A percentile compares a stretch with the other conserved stretches of the same genome.
Conservation (phyloP, 2,329 filamentous ascomycete genomes). For the Aspergillus niger region DNA sequence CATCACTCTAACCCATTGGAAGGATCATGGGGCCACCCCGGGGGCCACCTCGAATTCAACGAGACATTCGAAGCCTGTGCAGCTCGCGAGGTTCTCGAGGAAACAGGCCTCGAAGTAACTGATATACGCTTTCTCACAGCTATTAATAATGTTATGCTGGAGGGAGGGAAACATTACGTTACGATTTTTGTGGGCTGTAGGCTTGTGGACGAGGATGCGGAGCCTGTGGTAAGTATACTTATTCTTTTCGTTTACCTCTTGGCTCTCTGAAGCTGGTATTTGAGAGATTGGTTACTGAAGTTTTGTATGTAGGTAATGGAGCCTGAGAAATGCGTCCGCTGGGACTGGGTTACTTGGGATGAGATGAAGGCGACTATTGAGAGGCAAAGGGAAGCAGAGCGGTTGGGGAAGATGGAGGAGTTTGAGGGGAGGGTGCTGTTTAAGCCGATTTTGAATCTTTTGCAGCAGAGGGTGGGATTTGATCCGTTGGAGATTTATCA, state of each 20-base stretch:
- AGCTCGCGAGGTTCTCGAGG: slow-evolving; percentile 67
- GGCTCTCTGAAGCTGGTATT: neutral
- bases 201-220: slow-evolving; percentile 49
- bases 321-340: neutral
- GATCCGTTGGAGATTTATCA: neutral
- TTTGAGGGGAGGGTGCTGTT: neutral
- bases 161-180: slow-evolving; percentile 67
- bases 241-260: neutral
- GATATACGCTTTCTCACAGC: slow-evolving; percentile 58
- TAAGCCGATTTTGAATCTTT: neutral
- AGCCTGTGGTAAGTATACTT: slow-evolving; percentile 55
- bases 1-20: neutral
- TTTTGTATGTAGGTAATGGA: neutral
- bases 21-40: slow-evolving; percentile 68
- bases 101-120: slow-evolving; percentile 64
- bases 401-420: neutral
- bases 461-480: neutral
- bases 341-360: neutral
- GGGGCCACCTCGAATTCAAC: slow-evolving; percentile 71
- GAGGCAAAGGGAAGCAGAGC: neutral
- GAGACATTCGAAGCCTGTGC: slow-evolving; percentile 66
- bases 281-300: neutral
- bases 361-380: neutral
- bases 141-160: slow-evolving; percentile 66
- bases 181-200: slow-evolving; percentile 67